Base-by-base conservation (phyloP, 2,329 filamentous ascomycete species). In the Coniochaeta ligniaria region DNA sequence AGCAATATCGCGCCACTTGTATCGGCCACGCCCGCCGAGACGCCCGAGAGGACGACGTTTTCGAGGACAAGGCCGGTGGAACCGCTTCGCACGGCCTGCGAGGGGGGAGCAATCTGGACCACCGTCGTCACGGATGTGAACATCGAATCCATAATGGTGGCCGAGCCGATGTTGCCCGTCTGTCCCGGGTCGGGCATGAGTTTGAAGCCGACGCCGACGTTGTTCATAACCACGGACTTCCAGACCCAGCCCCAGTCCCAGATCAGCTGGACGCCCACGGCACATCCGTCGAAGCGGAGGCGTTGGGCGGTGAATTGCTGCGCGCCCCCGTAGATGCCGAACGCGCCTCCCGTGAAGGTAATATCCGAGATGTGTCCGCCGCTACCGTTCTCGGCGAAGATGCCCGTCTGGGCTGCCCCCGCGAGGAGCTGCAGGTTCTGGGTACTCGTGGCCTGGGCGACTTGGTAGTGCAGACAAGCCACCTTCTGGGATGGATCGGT, bases 351-450 rank as follows among this genome's bases (percentile, higher is more conserved):
- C 2, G 8, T 9, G 41, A 57, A 38, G 20, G n/a, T 22, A 12
- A 57, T 33, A n/a, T 57, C 55, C 5, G 55, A 57, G 28, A 57
- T 41, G 16, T 38, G 28, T 5, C 55, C 55, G 20, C 55, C 55
- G 22, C 58, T 59, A 24, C 45, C 58, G 33, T 54, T 59, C 45
- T 59, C 58, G 2, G 58, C 24, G 41, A 59, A 57, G 33, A 57
- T 57, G 3, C 55, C 55, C n/a, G 9, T 28, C 36, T 57, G 55
- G 7, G 55, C 35, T 22, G 8, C n/a, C 26, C 55, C 55, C 3
- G 55, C 55, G 14, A 57, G 41, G 2, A 57, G 22, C 36, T 57
- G 28, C 7, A 57, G 33, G 31, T 57, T 57, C 33, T 14, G 11
- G 36, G 35, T 57, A 17, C 55, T 57, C 3, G 55, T 57, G 9